Evolutionary conservation across 345 rosid genomes (phyloP).

Genomic region (Carallia pectinifolia): DNA sequence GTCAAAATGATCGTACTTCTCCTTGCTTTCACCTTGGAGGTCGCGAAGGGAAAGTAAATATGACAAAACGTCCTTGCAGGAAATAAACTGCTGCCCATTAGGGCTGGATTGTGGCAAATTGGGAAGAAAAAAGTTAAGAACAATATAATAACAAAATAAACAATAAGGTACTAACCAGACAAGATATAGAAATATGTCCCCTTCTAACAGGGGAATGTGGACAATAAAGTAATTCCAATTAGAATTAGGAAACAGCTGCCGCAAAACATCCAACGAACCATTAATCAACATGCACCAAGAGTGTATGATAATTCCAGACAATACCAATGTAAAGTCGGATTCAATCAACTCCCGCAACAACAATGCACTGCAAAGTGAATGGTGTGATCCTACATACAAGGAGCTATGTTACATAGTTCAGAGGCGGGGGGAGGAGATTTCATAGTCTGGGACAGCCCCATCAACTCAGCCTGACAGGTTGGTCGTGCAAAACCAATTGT

Average conservation of each 20-base stretch:
- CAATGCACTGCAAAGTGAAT: too few relatives aligned
- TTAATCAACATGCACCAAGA: background rate
- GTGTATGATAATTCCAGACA: background rate
- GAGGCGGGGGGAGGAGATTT: too few relatives aligned
- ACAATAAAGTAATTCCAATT: background rate
- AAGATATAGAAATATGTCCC: background rate
- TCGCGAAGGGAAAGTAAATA: slow-evolving; percentile 41
- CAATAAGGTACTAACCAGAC: background rate
- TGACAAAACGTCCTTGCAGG: slow-evolving; percentile 66
- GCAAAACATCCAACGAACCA: background rate
- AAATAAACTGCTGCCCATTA: slow-evolving; percentile 63
- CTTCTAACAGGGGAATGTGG: background rate
- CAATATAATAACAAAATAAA: background rate
- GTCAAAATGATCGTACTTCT: slow-evolving; percentile 19
- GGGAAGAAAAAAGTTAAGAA: slow-evolving; percentile 17
- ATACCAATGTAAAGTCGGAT: background rate
- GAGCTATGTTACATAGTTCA: too few relatives aligned
- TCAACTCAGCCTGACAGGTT: too few relatives aligned
- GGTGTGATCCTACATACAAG: too few relatives aligned
- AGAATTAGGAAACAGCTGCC: background rate
- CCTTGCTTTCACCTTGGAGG: slow-evolving; percentile 34
- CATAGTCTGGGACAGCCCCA: too few relatives aligned
- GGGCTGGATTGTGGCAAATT: slow-evolving; percentile 52
- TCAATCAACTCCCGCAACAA: background rate
- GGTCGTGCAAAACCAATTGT: too few relatives aligned